phyloP scores from a whole-genome alignment of 192 early-diverging fungal species.

The Coemansia sp. region DNA sequence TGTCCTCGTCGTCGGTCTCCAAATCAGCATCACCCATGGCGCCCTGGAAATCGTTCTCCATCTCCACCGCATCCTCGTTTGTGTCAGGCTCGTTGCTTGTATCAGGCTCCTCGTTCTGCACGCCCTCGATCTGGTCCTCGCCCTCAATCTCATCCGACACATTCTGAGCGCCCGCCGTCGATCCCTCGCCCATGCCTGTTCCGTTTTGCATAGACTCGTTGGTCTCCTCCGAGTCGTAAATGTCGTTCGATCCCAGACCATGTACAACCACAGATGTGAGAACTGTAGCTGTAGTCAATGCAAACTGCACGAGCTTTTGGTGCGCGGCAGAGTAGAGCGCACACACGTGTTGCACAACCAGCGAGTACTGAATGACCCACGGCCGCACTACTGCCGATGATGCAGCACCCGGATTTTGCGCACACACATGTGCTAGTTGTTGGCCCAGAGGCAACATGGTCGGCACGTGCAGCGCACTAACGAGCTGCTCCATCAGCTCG shows the following conservation, averaged over 20 bases:
- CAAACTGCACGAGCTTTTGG: conserved; percentile 70
- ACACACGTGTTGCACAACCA: conserved; percentile 57
- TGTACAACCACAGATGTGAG: conserved; percentile 66
- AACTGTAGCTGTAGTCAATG: conserved; percentile 22
- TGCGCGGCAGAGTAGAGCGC: conserved; percentile 62
- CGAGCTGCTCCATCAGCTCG: conserved; percentile 22
- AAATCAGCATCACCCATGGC: conserved; percentile 84
- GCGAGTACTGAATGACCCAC: conserved; percentile 48
- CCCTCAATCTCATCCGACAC: conserved; percentile 98
- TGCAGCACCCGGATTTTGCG: neutral
- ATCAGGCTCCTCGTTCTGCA: conserved; percentile 65
- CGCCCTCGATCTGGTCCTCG: conserved; percentile 92
- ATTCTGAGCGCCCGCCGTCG: conserved; percentile 82
- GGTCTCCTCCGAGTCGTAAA: conserved; percentile 62
- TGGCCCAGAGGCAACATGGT: conserved; percentile 22
- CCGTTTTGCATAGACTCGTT: conserved; percentile 57
- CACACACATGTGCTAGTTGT: conserved; percentile 9
- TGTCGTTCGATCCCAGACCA: conserved; percentile 85
- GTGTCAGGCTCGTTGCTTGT: conserved; percentile 61
- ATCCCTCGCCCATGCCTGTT: conserved; percentile 92
- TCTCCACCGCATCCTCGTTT: conserved; percentile 90
- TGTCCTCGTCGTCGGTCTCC: conserved; percentile 72
- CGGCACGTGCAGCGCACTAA: conserved; percentile 33
- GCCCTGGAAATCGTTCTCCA: conserved; percentile 96
- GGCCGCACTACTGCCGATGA: conserved; percentile 20